Percentiles rank a stretch among this genome's conserved stretches.
Conservation (phyloP, 495 filamentous ascomycete genomes). For the Tuber calosporum region DNA sequence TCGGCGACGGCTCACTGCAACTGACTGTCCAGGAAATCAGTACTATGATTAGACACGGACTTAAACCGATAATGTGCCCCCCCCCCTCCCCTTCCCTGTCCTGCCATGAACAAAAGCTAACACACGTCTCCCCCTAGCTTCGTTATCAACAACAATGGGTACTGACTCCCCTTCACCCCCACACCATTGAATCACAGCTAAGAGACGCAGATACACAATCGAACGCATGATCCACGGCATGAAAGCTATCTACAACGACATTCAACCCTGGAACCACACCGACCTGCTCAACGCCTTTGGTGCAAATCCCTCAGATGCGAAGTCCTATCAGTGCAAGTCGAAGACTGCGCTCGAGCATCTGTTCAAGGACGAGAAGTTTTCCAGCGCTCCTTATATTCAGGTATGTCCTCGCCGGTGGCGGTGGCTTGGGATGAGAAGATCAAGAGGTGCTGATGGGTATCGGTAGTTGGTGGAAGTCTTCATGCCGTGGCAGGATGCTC, state of each 20-base stretch:
- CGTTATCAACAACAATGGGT: conserved; percentile 69
- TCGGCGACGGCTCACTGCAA: conserved; percentile 81
- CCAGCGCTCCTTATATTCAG: conserved; percentile 44
- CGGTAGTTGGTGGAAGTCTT: conserved; percentile 75
- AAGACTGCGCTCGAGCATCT: conserved; percentile 61
- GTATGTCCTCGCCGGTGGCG: conserved; percentile 21
- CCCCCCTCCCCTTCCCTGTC: not conserved
- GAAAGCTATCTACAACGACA: conserved; percentile 72
- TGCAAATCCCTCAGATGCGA: conserved; percentile 50
- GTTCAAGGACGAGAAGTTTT: conserved; percentile 62
- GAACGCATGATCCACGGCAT: conserved; percentile 71
- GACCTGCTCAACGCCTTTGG: conserved; percentile 64
- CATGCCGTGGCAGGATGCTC: conserved; percentile 77
- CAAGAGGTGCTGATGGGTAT: conserved; percentile 39
- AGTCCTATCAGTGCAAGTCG: conserved; percentile 64
- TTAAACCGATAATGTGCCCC: conserved; percentile 71
- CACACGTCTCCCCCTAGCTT: conserved; percentile 48
- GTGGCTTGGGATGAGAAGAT: not conserved
- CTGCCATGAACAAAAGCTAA: conserved; percentile 8
- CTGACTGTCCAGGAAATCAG: conserved; percentile 78
- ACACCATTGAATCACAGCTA: not conserved
- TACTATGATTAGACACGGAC: conserved; percentile 70
- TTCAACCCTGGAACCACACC: conserved; percentile 64
- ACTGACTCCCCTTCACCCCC: conserved; percentile 23
- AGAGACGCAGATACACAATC: conserved; percentile 49